Evolutionary conservation across 352 stramenopile species (phyloP), one percentile per base, ranked within the genome.

Genomic region (Phytopythium ostracodes): DNA sequence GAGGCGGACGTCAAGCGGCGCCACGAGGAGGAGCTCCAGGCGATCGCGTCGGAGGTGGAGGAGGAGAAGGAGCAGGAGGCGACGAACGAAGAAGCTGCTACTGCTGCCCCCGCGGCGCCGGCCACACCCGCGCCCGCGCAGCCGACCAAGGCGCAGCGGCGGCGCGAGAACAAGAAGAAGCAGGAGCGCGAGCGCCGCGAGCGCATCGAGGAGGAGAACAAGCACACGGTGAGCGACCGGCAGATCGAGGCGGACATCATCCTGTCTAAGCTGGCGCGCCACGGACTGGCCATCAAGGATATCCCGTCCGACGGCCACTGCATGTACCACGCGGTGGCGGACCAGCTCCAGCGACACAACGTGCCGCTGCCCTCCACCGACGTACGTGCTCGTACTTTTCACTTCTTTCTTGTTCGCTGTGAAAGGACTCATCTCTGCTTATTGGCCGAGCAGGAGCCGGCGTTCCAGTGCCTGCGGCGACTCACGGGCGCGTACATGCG

Each of bases 261-360:
- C 53, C 27, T 74, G 35, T 56, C 62, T 9, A 87, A 92, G 70
- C 73, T 96, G 33, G 46, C 68, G 31, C 72, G 67, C 47, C 62
- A 78, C 33, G 73, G 72, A 3, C 71, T 95, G 35, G 65, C 65
- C 44, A 94, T 99, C 64, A 82, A 91, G 47, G 96, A 99, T 63
- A 97, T 99, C 20, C 81, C 88, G 42, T 96, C 96, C 2, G 97
- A 99, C 71, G 97, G 97, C 5, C 86, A 99, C 81, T 99, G 97
- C 75, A 91, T 99, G 74, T 99, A 99, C 79, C 91, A 98, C 60
- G 93, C 96, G 4, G 87, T 99, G 20, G 95, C 81, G 0, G 84
- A 97, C 62, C 95, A 98, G 68, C 77, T 98, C 64, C 72, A 87
- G 58, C 73, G 83, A 53, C 81, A 86, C 53, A 72, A 67, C 0